Conservation (phyloP, 192 early-diverging fungal species). For the Helicostylum pulchrum region DNA sequence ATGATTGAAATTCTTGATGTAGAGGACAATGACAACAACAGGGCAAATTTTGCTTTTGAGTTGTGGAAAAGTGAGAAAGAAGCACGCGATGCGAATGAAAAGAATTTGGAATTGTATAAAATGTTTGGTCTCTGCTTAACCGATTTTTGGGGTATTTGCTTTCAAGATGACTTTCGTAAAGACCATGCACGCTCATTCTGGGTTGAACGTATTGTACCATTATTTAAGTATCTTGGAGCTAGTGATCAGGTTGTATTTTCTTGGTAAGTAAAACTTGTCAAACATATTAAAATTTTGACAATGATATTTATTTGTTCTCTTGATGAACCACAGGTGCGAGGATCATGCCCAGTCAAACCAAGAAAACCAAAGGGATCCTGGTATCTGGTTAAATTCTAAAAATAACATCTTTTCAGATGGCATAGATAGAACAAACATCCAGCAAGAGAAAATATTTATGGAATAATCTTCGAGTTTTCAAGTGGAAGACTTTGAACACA, state of each 20-base stretch:
- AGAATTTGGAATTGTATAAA: no score
- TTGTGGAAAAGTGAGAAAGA: no score
- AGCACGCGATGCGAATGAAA: no score
- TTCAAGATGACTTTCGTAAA: no score
- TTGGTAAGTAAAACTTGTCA: constrained; percentile 2
- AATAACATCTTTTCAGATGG: not conserved
- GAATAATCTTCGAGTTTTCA: not conserved
- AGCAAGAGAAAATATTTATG: not conserved
- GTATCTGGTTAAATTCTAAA: constrained; percentile 2
- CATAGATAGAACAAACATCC: not conserved
- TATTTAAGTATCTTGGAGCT: no score
- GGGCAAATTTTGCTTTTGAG: no score
- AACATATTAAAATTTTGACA: constrained; percentile 1
- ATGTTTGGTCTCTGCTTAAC: no score
- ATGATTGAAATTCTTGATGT: no score
- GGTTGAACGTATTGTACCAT: no score
- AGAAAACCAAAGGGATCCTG: constrained; percentile 2
- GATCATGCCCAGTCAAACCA: constrained; percentile 2
- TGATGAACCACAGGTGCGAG: not conserved
- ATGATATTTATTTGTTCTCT: not conserved
- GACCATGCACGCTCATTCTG: no score
- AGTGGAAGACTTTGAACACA: not conserved
- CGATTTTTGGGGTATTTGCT: no score
- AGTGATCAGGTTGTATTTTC: not conserved
- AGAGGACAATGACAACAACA: no score